Evolutionary conservation across 2,329 filamentous ascomycete species (phyloP).

Genomic region (Arthrocladium fulminans): DNA sequence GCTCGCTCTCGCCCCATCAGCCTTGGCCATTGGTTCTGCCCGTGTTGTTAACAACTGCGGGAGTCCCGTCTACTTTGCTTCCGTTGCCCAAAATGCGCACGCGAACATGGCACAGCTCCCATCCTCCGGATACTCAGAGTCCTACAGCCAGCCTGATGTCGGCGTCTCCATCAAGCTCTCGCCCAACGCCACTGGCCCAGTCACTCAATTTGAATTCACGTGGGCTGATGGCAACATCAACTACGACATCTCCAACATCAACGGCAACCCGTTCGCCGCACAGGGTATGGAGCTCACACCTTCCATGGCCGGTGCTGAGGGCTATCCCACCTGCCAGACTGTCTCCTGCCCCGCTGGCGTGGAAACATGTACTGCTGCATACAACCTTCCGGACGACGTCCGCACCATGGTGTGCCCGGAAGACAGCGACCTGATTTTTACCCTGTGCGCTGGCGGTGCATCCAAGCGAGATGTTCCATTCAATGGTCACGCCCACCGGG

Average conservation of each 20-base stretch:
- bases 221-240: slow-evolving; percentile 30
- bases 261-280: slow-evolving; percentile 33
- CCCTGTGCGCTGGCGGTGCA: slow-evolving; percentile 20
- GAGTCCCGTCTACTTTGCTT: slow-evolving; percentile 31
- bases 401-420: slow-evolving; percentile 23
- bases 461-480: slow-evolving; percentile 16
- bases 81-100: slow-evolving; percentile 29
- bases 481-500: slow-evolving; percentile 12
- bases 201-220: slow-evolving; percentile 36
- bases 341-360: slow-evolving; percentile 21
- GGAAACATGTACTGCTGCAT: slow-evolving; percentile 19
- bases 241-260: slow-evolving; percentile 38
- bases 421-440: slow-evolving; percentile 17
- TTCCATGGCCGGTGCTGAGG: slow-evolving; percentile 18
- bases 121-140: slow-evolving; percentile 30
- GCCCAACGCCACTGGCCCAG: slow-evolving; percentile 27
- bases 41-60: slow-evolving; percentile 33
- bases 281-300: slow-evolving; percentile 20
- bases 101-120: slow-evolving; percentile 26
- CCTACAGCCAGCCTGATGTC: slow-evolving; percentile 28
- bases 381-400: slow-evolving; percentile 21
- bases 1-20: slow-evolving; percentile 27
- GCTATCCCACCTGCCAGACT: slow-evolving; percentile 19
- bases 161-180: slow-evolving; percentile 38
- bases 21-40: slow-evolving; percentile 30